These are phyloP conservation scores for Geotrichum aggregatum DNA, from an alignment of 1,139 yeast genomes.

Conservation along the genomic window DNA sequence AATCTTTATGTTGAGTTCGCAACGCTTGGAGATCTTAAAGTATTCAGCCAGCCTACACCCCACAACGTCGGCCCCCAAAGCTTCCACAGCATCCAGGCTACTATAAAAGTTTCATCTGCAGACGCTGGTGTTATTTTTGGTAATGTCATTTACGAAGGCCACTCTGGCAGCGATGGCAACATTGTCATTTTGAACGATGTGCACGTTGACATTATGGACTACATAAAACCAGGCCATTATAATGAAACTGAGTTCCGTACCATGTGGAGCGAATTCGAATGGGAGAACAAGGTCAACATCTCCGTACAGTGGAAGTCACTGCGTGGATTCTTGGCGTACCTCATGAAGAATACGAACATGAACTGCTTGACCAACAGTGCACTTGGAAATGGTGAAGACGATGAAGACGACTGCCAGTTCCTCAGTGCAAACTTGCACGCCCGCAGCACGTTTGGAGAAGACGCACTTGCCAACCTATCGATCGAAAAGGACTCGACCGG, in stretches of 20 bases:
- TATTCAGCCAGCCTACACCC: slow-evolving; percentile 88
- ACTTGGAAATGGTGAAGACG: slow-evolving; percentile 37
- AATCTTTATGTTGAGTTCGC: slow-evolving; percentile 94
- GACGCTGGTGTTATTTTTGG: slow-evolving; percentile 98
- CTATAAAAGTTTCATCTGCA: slow-evolving; percentile 92
- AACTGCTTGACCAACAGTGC: slow-evolving; percentile 91
- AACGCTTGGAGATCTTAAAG: slow-evolving; percentile 91
- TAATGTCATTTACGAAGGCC: slow-evolving; percentile 93
- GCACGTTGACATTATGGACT: slow-evolving; percentile 95
- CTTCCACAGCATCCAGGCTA: slow-evolving; percentile 82
- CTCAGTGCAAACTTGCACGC: slow-evolving; percentile 93
- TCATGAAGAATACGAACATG: slow-evolving; percentile 88
- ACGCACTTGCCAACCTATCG: slow-evolving; percentile 92
- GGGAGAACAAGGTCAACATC: slow-evolving; percentile 97
- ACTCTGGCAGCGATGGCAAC: slow-evolving; percentile 83
- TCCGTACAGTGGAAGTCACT: slow-evolving; percentile 65
- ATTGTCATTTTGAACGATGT: slow-evolving; percentile 92
- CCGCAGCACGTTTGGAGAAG: slow-evolving; percentile 93
- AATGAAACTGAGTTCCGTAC: slow-evolving; percentile 86
- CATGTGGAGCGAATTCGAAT: slow-evolving; percentile 99
- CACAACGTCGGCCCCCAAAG: slow-evolving; percentile 95
- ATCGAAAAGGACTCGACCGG: slow-evolving; percentile 74
- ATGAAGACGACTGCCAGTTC: slow-evolving; percentile 69
- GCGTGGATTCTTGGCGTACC: slow-evolving; percentile 71
- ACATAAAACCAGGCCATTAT: slow-evolving; percentile 90